Evolutionary conservation across 495 filamentous ascomycete species (phyloP), one percentile per base, ranked within the genome.

Genomic region (Glonium stellatum): DNA sequence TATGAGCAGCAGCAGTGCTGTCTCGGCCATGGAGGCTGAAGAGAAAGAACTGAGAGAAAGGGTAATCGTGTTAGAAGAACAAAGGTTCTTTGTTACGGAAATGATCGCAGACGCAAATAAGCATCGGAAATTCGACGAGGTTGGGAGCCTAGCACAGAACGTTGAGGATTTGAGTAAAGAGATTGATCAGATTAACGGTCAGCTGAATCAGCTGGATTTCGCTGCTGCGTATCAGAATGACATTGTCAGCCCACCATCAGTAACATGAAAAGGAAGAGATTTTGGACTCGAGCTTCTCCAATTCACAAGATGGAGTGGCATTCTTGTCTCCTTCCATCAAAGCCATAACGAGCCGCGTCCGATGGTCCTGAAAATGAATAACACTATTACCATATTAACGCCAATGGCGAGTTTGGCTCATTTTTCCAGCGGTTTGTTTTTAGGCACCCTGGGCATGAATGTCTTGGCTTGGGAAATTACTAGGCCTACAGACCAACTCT

Each of bases 21-120:
- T 92, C 0, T 88, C 86, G 0, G 83, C 82, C 4, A 73, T 96
- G 18, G 89, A 96, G 70, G 83, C 80, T 9, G 89, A 95, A 67
- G 95, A 98, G 69, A 95, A 92, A 65, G 84, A 90, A 31, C 72
- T 95, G 1, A 80, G 87, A 12, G 92, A 97, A 67, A 77, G 83
- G 42, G 73, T 97, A 18, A 90, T 96, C 44, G 88, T 98, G 22
- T 78, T 98, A 0, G 93, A 97, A 74, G 93, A 98, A 70, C 93
- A 98, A 72, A 83, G 84, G 69, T 97, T 96, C 69, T 81, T 97
- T 68, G 90, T 98, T 0, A 80, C 84, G 18, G 86, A 89, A 64
- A 97, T 97, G 90, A 80, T 97, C 50, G 84, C 78, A 5, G 85
- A 87, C 49, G 92, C 93, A 3, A 87, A 86, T 54, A 87, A 84